phyloP scores from a whole-genome alignment of 208 protist genomes.

The Crithidia fasciculata region DNA sequence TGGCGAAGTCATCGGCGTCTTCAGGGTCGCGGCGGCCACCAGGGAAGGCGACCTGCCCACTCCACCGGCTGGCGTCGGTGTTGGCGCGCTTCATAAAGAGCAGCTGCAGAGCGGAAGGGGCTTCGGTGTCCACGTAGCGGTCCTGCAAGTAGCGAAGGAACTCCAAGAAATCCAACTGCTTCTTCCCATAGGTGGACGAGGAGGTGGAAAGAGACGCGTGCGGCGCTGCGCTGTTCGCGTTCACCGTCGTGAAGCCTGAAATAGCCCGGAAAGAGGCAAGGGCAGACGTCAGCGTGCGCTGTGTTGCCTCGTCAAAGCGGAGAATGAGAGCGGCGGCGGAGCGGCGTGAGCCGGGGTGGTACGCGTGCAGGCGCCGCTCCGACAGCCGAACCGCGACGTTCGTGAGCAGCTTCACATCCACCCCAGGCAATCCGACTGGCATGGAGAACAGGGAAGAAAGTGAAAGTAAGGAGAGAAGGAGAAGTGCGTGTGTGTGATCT shows the following conservation, averaged over 20 bases:
- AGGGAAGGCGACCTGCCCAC: conserved; percentile 78
- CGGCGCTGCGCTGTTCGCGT: not conserved
- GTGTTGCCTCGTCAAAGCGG: conserved; percentile 61
- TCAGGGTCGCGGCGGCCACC: conserved; percentile 77
- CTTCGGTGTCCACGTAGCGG: conserved; percentile 19
- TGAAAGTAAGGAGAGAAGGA: too few species aligned
- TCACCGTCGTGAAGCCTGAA: not conserved
- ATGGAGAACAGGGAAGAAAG: conserved; percentile 8
- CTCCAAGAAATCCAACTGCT: not conserved
- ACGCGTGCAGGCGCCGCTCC: conserved; percentile 56
- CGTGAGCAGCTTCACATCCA: conserved; percentile 60
- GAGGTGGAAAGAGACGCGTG: not conserved
- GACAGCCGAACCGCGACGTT: conserved; percentile 38
- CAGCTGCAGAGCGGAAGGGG: conserved; percentile 51
- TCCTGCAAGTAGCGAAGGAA: conserved; percentile 9
- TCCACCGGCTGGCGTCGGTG: conserved; percentile 62
- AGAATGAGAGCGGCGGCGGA: conserved; percentile 64
- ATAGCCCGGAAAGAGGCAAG: conserved; percentile 6
- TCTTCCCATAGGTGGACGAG: not conserved
- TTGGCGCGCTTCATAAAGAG: conserved; percentile 73
- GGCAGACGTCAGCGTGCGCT: conserved; percentile 23
- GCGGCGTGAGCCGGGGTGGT: conserved; percentile 51
- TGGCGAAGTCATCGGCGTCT: conserved; percentile 62
- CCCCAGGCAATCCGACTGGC: conserved; percentile 38
- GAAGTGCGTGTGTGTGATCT: too few species aligned